Percentiles rank a stretch among this genome's conserved stretches.
Evolutionary conservation across 768 basidiomycete species (phyloP).

Genomic region (Boletus eberwhitei): DNA sequence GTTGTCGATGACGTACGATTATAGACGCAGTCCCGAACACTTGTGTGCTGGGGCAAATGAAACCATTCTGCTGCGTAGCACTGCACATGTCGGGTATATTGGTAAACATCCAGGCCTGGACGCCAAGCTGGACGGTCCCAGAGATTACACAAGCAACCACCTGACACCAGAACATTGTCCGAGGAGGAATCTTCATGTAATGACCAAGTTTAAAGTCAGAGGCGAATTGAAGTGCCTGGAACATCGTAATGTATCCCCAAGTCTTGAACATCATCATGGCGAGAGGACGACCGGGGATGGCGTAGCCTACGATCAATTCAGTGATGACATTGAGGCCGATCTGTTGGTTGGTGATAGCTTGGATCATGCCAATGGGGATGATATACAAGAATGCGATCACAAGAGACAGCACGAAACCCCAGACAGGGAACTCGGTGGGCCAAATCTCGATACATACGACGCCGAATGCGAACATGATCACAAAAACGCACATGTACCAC

Average conservation of each 20-base stretch:
- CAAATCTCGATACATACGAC: slow-evolving; percentile 59
- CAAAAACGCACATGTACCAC: slow-evolving; percentile 49
- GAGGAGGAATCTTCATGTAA: slow-evolving; percentile 66
- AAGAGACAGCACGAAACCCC: slow-evolving; percentile 43
- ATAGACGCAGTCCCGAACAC: slow-evolving; percentile 54
- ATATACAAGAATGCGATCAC: slow-evolving; percentile 57
- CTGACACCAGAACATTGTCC: slow-evolving; percentile 68
- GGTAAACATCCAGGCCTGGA: slow-evolving; percentile 57
- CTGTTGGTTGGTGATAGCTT: slow-evolving; percentile 79
- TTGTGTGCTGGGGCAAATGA: slow-evolving; percentile 31
- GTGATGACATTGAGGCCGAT: slow-evolving; percentile 68
- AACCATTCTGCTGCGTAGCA: slow-evolving; percentile 15
- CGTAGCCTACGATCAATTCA: slow-evolving; percentile 64
- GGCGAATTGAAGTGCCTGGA: slow-evolving; percentile 63
- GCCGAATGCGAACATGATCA: slow-evolving; percentile 57
- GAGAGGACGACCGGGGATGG: slow-evolving; percentile 59
- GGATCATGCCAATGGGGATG: slow-evolving; percentile 75
- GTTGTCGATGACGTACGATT: slow-evolving; percentile 39
- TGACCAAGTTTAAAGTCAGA: slow-evolving; percentile 77
- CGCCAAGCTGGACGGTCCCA: slow-evolving; percentile 63
- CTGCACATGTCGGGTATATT: slow-evolving; percentile 37
- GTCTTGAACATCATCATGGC: slow-evolving; percentile 81
- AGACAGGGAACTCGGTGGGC: slow-evolving; percentile 48
- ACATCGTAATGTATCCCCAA: slow-evolving; percentile 65
- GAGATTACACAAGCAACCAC: slow-evolving; percentile 59